Conservation (phyloP, 2,329 filamentous ascomycete species). For the Colletotrichum sp. region DNA sequence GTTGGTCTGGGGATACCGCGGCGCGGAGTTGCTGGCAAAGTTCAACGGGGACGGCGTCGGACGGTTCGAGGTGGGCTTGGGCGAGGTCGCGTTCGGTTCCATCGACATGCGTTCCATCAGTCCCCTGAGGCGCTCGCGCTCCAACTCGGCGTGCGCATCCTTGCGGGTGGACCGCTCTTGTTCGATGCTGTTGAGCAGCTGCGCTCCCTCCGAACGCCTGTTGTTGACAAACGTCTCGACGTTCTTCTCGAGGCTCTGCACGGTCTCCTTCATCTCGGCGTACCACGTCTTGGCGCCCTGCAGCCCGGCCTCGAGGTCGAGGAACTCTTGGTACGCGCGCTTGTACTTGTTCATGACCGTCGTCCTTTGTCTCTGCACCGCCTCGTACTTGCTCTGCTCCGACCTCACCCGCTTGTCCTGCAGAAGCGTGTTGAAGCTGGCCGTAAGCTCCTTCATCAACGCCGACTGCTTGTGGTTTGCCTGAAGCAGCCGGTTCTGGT, state of each 20-base stretch:
- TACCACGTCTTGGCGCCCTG: constrained; percentile 93
- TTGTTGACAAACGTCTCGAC: constrained; percentile 98
- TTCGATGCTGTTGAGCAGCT: constrained; percentile 88
- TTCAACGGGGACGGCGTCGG: constrained; percentile 39
- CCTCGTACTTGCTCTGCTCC: constrained; percentile 95
- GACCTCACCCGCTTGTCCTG: constrained; percentile 93
- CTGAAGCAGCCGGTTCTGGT: constrained; percentile 89
- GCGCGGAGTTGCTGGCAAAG: constrained; percentile 33
- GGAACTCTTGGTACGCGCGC: constrained; percentile 89
- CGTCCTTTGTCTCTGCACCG: constrained; percentile 81
- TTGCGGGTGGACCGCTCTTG: constrained; percentile 71
- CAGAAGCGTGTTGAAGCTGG: constrained; percentile 82
- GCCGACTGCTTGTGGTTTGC: constrained; percentile 95
- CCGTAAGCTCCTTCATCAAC: constrained; percentile 92
- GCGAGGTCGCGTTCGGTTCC: constrained; percentile 59
- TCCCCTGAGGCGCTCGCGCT: constrained; percentile 83
- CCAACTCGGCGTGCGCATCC: constrained; percentile 72
- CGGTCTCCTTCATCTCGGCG: constrained; percentile 92
- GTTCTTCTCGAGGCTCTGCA: constrained; percentile 91
- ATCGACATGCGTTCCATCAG: constrained; percentile 97
- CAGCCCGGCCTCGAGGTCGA: constrained; percentile 86
- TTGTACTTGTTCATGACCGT: constrained; percentile 87
- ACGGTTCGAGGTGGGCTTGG: constrained; percentile 36
- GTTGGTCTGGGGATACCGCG: constrained; percentile 58
- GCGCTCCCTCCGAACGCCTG: constrained; percentile 85